These are phyloP conservation scores for Plasmodium yoelii DNA, from an alignment of 169 alveolate species.

Conservation along the genomic window DNA sequence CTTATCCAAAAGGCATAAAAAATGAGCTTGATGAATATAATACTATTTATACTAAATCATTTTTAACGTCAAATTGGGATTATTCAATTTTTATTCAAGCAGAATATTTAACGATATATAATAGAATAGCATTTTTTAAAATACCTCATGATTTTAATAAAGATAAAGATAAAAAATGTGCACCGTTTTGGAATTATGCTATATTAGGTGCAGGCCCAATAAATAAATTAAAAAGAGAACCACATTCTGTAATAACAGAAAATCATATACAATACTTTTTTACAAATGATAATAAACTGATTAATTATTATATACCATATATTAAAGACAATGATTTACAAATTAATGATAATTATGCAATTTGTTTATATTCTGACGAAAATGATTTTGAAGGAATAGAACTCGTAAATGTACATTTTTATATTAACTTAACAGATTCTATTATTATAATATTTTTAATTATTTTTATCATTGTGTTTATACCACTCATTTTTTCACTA, in stretches of 20 bases:
- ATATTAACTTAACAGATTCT: slow-evolving; percentile 64
- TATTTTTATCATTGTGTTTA: slow-evolving; percentile 56
- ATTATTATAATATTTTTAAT: slow-evolving; percentile 52
- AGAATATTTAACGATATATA: slow-evolving; percentile 41
- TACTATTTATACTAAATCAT: slow-evolving; percentile 55
- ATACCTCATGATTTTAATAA: slow-evolving; percentile 13
- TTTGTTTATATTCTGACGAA: slow-evolving; percentile 75
- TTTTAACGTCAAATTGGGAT: slow-evolving; percentile 71
- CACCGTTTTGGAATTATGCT: slow-evolving; percentile 71
- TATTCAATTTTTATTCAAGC: slow-evolving; percentile 37
- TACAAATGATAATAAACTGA: slow-evolving; percentile 23
- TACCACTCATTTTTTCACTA: slow-evolving; percentile 50
- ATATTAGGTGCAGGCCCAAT: slow-evolving; percentile 59
- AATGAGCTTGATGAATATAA: slow-evolving; percentile 26
- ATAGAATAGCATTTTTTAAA: slow-evolving; percentile 39
- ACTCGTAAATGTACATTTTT: slow-evolving; percentile 48
- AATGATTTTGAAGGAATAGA: slow-evolving; percentile 74
- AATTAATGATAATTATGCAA: slow-evolving; percentile 40
- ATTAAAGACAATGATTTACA: slow-evolving; percentile 65
- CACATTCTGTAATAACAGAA: slow-evolving; percentile 5
- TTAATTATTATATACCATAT: slow-evolving; percentile 41
- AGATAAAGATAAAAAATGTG: slow-evolving; percentile 8
- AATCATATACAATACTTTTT: slow-evolving; percentile 26
- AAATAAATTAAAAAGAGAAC: slow-evolving; percentile 29
- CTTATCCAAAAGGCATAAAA: slow-evolving; percentile 35